A percentile compares a stretch with the other conserved stretches of the same genome.
Conservation (phyloP, 768 basidiomycete genomes). For the Rubroboletus satanas region DNA sequence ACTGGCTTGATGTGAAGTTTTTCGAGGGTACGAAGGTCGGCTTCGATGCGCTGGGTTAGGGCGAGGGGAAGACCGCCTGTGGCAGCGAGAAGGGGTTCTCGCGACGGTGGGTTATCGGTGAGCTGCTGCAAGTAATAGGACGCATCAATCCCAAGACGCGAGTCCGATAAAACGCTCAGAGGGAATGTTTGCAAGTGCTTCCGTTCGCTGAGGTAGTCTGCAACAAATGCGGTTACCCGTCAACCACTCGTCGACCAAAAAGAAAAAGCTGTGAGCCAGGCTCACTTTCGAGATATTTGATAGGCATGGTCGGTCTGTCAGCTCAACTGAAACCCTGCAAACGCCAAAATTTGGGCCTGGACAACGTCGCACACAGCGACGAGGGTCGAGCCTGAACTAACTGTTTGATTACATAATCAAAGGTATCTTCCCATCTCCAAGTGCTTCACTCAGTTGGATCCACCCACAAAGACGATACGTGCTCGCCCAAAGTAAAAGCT, state of each 20-base stretch:
- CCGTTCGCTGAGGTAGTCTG: constrained; percentile 84
- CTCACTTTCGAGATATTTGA: constrained; percentile 82
- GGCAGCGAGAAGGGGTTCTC: constrained; percentile 90
- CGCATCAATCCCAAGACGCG: constrained; percentile 95
- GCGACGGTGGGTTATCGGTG: constrained; percentile 68
- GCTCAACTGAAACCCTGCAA: constrained; percentile 1
- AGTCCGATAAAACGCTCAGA: constrained; percentile 78
- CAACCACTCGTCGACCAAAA: not conserved
- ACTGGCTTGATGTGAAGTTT: constrained; percentile 93
- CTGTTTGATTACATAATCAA: constrained; percentile 28
- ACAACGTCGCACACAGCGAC: constrained; percentile 23
- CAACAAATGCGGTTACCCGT: not conserved
- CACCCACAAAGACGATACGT: not conserved
- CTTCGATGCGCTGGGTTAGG: constrained; percentile 82
- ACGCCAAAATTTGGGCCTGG: constrained; percentile 8
- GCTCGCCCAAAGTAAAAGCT: not conserved
- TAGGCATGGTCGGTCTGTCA: constrained; percentile 52
- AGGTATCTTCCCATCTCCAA: constrained; percentile 6
- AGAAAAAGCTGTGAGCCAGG: not conserved
- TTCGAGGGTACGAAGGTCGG: constrained; percentile 87
- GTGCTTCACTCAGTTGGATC: not conserved
- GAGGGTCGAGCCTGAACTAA: constrained; percentile 12
- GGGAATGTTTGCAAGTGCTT: constrained; percentile 83
- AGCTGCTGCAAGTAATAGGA: constrained; percentile 82
- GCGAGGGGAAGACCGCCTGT: constrained; percentile 93